These are phyloP conservation scores for Inga leiocalycina DNA, from an alignment of 306 rosid species.

Conservation along the genomic window DNA sequence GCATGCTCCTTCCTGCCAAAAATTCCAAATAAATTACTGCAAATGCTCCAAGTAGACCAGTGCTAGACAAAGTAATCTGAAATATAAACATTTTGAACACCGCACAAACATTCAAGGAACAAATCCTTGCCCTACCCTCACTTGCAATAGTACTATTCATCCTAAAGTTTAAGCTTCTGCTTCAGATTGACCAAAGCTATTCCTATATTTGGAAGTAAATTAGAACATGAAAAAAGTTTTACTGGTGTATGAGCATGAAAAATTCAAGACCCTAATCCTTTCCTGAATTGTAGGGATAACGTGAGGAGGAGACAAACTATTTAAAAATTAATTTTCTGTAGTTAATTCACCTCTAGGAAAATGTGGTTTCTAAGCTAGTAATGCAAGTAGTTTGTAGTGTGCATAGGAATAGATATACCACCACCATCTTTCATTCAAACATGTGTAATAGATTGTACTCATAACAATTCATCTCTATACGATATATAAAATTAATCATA, in stretches of 20 bases:
- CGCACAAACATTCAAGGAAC: not conserved
- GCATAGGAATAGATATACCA: not conserved
- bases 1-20: conserved; percentile 1
- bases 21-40: not conserved
- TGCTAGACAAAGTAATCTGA: not conserved
- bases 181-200: not conserved
- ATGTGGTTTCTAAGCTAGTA: not conserved
- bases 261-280: not conserved
- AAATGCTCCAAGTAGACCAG: not conserved
- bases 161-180: not conserved
- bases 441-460: not conserved
- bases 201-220: not conserved
- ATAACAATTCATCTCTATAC: not conserved
- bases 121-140: not conserved
- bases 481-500: not conserved
- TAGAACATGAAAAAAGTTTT: not conserved
- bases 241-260: not conserved
- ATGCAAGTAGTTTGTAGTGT: not conserved
- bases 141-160: not conserved
- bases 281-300: not conserved
- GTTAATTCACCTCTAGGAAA: not conserved
- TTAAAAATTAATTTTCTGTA: not conserved
- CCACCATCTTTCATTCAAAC: not conserved
- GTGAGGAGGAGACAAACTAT: not conserved
- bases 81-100: not conserved